Conservation (phyloP, 2,329 filamentous ascomycete genomes). For the Tolypocladium tropicale region DNA sequence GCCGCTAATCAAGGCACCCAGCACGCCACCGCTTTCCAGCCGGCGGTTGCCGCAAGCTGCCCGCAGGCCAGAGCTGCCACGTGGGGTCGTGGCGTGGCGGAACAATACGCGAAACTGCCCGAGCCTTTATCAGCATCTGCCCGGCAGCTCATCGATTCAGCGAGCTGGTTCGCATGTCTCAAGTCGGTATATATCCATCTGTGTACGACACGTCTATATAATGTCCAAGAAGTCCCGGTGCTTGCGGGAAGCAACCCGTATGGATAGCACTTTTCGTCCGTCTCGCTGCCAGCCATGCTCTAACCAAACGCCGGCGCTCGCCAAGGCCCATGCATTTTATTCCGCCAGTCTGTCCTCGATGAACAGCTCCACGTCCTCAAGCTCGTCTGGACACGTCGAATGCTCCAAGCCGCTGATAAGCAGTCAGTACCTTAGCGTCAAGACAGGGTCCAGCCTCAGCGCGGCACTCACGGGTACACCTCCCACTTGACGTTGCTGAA, state of each 20-base stretch:
- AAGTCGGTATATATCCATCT: no score
- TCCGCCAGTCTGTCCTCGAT: neutral
- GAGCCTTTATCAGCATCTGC: no score
- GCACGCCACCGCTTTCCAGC: no score
- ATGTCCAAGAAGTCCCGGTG: neutral
- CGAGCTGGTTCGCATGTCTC: no score
- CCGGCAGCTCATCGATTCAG: no score
- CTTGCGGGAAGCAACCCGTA: no score
- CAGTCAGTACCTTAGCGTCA: neutral
- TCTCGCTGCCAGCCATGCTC: neutral
- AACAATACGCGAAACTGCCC: no score
- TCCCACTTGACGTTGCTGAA: constrained; percentile 61
- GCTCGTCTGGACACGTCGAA: constrained; percentile 65
- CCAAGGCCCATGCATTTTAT: neutral
- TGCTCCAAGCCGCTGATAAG: constrained; percentile 56
- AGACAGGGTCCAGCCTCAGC: neutral
- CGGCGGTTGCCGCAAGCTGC: no score
- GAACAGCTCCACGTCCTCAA: constrained; percentile 65
- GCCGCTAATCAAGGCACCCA: no score
- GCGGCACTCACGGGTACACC: constrained; percentile 54
- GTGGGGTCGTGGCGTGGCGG: no score
- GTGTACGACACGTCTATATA: neutral
- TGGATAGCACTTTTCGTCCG: neutral
- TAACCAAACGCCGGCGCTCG: neutral
- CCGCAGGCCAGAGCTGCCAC: no score